phyloP scores from a whole-genome alignment of 495 filamentous ascomycete genomes.

The Penicillium ochrochloron region DNA sequence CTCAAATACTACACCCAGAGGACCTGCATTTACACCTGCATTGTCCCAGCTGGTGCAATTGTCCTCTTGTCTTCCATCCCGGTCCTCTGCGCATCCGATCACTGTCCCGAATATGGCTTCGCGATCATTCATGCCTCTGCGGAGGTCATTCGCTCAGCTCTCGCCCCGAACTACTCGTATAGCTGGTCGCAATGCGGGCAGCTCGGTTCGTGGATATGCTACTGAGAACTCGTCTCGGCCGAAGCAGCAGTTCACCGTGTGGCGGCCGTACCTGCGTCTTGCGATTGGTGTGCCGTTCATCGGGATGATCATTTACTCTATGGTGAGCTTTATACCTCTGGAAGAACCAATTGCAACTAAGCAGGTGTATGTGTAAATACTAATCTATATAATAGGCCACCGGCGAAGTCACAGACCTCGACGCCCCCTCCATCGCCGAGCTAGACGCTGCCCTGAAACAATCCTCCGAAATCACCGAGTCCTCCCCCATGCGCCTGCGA shows the following conservation, averaged over 20 bases:
- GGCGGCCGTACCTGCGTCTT: conserved; percentile 59
- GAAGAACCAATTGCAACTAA: not conserved
- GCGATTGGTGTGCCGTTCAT: conserved; percentile 66
- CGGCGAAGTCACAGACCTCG: conserved; percentile 56
- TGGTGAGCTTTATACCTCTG: conserved; percentile 50
- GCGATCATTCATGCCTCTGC: conserved; percentile 45
- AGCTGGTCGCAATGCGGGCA: conserved; percentile 25
- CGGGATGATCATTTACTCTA: conserved; percentile 66
- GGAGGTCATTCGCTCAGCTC: conserved; percentile 41
- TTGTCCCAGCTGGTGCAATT: conserved; percentile 7
- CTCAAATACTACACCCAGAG: not conserved
- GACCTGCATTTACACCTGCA: not conserved
- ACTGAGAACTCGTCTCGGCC: conserved; percentile 33
- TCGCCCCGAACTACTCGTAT: conserved; percentile 31
- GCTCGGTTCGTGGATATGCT: conserved; percentile 37
- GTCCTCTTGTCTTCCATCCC: conserved; percentile 15
- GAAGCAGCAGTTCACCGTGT: conserved; percentile 48
- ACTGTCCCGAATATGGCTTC: conserved; percentile 41
- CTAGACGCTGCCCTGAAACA: conserved; percentile 51
- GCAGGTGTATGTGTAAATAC: not conserved
- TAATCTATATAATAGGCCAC: conserved; percentile 41
- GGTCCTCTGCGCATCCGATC: conserved; percentile 16
- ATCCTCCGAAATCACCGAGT: conserved; percentile 50
- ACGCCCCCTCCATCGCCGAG: conserved; percentile 61
- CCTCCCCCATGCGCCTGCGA: conserved; percentile 93